These are phyloP conservation scores for Microglena sp. DNA, from an alignment of 139 green algal species.

Conservation along the genomic window DNA sequence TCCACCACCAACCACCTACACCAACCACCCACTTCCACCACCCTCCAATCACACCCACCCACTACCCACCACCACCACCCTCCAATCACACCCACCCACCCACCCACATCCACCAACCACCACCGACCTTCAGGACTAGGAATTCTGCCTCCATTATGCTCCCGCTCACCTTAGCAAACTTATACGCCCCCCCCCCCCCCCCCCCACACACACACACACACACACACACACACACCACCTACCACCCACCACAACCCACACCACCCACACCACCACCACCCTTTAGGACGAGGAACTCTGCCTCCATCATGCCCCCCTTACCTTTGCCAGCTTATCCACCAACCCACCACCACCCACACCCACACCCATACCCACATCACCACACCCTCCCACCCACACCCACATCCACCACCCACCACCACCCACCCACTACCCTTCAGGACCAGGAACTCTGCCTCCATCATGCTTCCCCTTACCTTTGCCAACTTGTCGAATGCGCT, in stretches of 20 bases:
- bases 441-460: conserved; percentile 38
- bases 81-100: too few relatives aligned
- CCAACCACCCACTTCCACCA: too few relatives aligned
- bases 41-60: too few relatives aligned
- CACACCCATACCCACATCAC: not conserved
- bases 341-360: not conserved
- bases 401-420: not conserved
- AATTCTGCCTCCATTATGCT: too few relatives aligned
- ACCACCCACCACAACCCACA: not conserved
- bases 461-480: conserved; percentile 40
- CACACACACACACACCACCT: not conserved
- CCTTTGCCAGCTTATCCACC: too few relatives aligned
- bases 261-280: not conserved
- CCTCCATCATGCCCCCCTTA: too few relatives aligned
- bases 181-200: not conserved
- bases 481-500: conserved; percentile 3
- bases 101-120: too few relatives aligned
- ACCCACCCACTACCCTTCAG: conserved; percentile 14
- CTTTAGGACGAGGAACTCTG: too few relatives aligned
- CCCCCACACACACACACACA: not conserved
- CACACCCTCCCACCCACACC: not conserved
- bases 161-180: too few relatives aligned
- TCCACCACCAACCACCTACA: too few relatives aligned
- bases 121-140: too few relatives aligned
- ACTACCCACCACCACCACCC: too few relatives aligned